A percentile compares a stretch with the other conserved stretches of the same genome.
Conservation (phyloP, 805 yeast species). For the Kazachstania psychrophila region DNA sequence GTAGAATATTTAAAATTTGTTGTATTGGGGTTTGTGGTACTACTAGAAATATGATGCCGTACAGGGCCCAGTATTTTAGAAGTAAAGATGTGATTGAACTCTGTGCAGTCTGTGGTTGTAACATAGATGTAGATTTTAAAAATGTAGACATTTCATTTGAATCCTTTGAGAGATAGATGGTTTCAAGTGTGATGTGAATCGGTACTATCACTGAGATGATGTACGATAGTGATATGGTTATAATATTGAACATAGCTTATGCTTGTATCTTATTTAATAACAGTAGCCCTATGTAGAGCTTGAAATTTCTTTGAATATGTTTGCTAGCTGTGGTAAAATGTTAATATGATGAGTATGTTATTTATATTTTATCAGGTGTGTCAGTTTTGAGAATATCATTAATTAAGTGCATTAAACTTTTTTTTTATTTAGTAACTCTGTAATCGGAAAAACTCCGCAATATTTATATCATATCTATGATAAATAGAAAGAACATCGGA, state of each 20-base stretch:
- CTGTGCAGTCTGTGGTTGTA: slow-evolving; percentile 5
- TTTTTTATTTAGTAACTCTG: no score
- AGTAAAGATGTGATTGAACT: slow-evolving; percentile 6
- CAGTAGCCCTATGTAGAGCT: no score
- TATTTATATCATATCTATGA: no score
- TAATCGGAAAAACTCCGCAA: no score
- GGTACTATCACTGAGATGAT: slow-evolving; percentile 18
- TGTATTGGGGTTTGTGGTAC: slow-evolving; percentile 11
- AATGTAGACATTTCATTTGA: slow-evolving; percentile 5
- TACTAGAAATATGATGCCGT: slow-evolving; percentile 11
- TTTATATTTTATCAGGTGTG: no score
- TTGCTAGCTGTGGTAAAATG: no score
- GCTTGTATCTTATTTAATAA: no score
- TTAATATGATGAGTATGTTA: no score
- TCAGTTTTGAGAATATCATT: no score
- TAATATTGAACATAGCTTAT: not conserved
- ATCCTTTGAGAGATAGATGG: slow-evolving; percentile 9
- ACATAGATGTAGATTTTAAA: slow-evolving; percentile 3
- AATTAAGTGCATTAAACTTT: no score
- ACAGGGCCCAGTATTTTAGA: slow-evolving; percentile 20
- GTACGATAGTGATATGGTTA: not conserved
- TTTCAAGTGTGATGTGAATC: slow-evolving; percentile 19
- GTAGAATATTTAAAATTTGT: slow-evolving; percentile 8
- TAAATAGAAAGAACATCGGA: no score
- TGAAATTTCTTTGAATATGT: no score